phyloP scores from a whole-genome alignment of 805 yeast species.

The Starmerella stigmatis region DNA sequence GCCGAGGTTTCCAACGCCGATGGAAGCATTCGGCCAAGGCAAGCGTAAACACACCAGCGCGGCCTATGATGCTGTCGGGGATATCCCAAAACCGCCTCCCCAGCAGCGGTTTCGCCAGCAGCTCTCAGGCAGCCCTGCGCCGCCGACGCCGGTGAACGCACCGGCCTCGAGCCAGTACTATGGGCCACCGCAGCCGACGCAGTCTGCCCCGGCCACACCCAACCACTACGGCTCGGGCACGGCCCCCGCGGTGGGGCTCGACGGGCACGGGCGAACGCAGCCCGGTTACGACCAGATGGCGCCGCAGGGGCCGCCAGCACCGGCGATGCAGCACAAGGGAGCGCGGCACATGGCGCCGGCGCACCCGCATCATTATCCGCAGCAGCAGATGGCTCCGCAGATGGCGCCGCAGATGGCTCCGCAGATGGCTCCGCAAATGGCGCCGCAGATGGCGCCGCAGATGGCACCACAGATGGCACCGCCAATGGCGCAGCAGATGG shows the following conservation, averaged over 20 bases:
- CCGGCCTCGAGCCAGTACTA: background rate
- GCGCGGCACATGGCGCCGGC: background rate
- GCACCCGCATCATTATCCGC: background rate
- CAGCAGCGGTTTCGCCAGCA: conserved; percentile 19
- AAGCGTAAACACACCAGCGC: conserved; percentile 12
- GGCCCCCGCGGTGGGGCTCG: background rate
- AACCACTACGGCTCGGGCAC: background rate
- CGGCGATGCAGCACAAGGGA: conserved; percentile 5
- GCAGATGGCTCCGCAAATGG: conserved; percentile 4
- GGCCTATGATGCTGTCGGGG: conserved; percentile 18
- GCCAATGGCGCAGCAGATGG: background rate
- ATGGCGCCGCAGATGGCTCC: background rate
- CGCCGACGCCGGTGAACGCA: conserved; percentile 1
- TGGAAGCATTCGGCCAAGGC: conserved; percentile 25
- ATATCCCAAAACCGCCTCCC: conserved; percentile 23
- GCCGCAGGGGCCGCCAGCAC: background rate
- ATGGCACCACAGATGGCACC: background rate
- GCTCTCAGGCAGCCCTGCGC: background rate
- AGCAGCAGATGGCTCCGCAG: background rate
- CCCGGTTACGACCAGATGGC: background rate
- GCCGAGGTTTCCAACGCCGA: conserved; percentile 26
- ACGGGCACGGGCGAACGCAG: background rate
- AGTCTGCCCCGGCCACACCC: conserved; percentile 2
- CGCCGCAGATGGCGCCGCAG: background rate
- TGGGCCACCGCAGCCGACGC: background rate